Conservation (phyloP, 768 basidiomycete species). For the Auriculariales sp. region DNA sequence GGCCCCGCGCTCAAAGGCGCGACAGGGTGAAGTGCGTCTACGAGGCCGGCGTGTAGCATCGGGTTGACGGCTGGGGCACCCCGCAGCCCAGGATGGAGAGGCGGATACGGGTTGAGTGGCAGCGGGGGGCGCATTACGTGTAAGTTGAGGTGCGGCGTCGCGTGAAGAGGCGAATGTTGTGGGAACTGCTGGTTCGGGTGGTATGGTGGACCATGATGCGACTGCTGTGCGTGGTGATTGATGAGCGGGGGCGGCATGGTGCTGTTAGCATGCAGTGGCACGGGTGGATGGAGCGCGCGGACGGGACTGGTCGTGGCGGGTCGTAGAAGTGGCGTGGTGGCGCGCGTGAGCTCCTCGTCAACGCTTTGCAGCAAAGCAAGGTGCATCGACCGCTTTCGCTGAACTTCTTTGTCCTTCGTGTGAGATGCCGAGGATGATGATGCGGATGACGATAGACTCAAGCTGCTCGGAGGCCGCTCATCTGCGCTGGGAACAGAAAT, state of each 20-base stretch:
- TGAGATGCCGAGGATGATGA: no score
- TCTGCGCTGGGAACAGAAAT: no score
- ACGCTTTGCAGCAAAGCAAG: constrained; percentile 58
- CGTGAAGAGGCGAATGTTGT: constrained; percentile 7
- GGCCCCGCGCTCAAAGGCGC: constrained; percentile 12
- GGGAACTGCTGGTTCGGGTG: constrained; percentile 6
- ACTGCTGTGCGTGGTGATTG: neutral
- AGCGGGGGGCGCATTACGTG: no score
- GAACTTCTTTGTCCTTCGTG: neutral
- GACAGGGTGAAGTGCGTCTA: constrained; percentile 1
- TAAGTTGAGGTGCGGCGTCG: no score
- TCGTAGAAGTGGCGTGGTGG: constrained; percentile 25
- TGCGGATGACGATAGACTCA: no score
- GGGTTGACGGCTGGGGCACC: no score
- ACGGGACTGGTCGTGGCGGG: constrained; percentile 10
- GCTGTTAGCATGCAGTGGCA: constrained; percentile 10
- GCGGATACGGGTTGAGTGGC: no score
- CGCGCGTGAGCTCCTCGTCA: constrained; percentile 56
- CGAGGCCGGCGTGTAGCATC: no score
- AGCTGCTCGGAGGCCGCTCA: no score
- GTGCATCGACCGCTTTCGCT: constrained; percentile 48
- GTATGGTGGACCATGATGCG: constrained; percentile 7
- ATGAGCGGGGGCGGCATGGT: constrained; percentile 6
- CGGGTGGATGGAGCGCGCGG: constrained; percentile 22
- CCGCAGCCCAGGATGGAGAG: no score